Evolutionary conservation across 2,329 filamentous ascomycete species (phyloP).

Genomic region (Phialophora chinensis): DNA sequence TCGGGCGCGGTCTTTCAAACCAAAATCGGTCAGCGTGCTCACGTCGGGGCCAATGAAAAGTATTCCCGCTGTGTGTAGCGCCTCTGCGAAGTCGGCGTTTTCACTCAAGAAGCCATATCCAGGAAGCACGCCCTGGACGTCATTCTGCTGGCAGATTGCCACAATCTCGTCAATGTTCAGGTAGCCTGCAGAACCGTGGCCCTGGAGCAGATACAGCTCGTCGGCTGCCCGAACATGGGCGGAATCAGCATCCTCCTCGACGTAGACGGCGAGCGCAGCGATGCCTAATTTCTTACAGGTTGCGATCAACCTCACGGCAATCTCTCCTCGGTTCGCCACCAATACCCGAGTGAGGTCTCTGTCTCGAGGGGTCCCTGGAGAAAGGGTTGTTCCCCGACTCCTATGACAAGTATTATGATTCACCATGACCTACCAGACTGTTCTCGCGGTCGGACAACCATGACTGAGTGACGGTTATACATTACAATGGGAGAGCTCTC

Average conservation of each 20-base stretch:
- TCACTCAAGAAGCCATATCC: constrained; percentile 11
- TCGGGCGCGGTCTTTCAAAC: constrained; percentile 5
- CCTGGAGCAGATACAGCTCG: constrained; percentile 1
- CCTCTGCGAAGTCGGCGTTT: neutral
- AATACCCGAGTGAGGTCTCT: neutral
- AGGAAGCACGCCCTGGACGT: constrained; percentile 4
- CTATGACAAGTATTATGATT: too few relatives aligned
- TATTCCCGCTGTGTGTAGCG: neutral
- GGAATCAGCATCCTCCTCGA: constrained; percentile 8
- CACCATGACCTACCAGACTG: too few relatives aligned
- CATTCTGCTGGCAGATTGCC: neutral
- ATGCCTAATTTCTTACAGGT: constrained; percentile 13
- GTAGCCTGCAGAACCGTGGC: constrained; percentile 11
- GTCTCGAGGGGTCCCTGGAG: too few relatives aligned
- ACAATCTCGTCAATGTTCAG: constrained; percentile 2
- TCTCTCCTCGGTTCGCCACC: constrained; percentile 17
- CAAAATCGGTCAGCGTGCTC: neutral
- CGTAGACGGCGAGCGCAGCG: neutral
- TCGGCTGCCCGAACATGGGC: constrained; percentile 5
- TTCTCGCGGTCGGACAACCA: too few relatives aligned
- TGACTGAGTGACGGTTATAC: too few relatives aligned
- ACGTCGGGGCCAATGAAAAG: neutral
- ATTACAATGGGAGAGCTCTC: too few relatives aligned
- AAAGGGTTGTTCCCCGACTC: too few relatives aligned
- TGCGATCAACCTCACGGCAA: constrained; percentile 10